These are phyloP conservation scores for Tetrapisispora phaffii DNA, from an alignment of 805 yeast genomes.

Conservation along the genomic window DNA sequence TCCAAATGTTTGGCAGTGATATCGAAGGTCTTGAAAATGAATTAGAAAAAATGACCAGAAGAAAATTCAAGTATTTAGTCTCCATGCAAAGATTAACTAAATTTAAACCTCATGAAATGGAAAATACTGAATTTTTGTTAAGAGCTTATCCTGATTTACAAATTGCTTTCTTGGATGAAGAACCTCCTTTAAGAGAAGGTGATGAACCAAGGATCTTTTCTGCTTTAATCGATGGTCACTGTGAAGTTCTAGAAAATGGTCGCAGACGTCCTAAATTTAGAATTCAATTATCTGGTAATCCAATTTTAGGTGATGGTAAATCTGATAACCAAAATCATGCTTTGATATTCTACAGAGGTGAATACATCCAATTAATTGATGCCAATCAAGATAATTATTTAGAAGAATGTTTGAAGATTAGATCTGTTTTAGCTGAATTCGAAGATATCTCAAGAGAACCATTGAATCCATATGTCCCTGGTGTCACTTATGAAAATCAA, in stretches of 20 bases:
- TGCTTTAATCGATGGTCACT: slow-evolving; percentile 70
- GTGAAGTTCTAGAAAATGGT: slow-evolving; percentile 60
- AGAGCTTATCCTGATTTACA: slow-evolving; percentile 78
- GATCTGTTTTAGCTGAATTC: slow-evolving; percentile 81
- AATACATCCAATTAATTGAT: slow-evolving; percentile 87
- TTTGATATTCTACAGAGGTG: slow-evolving; percentile 81
- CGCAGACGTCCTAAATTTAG: slow-evolving; percentile 68
- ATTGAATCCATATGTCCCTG: slow-evolving; percentile 50
- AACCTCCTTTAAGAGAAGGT: slow-evolving; percentile 60
- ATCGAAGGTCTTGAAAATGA: slow-evolving; percentile 93
- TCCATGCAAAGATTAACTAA: slow-evolving; percentile 77
- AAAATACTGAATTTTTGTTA: slow-evolving; percentile 69
- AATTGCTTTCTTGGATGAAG: slow-evolving; percentile 91
- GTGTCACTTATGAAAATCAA: slow-evolving; percentile 34
- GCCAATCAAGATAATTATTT: slow-evolving; percentile 93
- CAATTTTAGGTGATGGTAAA: slow-evolving; percentile 87
- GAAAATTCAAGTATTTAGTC: slow-evolving; percentile 72
- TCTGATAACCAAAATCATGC: slow-evolving; percentile 91
- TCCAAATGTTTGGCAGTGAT: slow-evolving; percentile 96
- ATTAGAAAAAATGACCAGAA: slow-evolving; percentile 76
- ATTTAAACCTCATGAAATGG: slow-evolving; percentile 64
- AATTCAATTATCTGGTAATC: slow-evolving; percentile 72
- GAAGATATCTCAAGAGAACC: slow-evolving; percentile 59
- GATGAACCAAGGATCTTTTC: slow-evolving; percentile 66
- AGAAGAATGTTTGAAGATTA: slow-evolving; percentile 85